Evolutionary conservation across 805 yeast species (phyloP), one percentile per base, ranked within the genome.

Genomic region (Vanderwaltozyma verrucispora): DNA sequence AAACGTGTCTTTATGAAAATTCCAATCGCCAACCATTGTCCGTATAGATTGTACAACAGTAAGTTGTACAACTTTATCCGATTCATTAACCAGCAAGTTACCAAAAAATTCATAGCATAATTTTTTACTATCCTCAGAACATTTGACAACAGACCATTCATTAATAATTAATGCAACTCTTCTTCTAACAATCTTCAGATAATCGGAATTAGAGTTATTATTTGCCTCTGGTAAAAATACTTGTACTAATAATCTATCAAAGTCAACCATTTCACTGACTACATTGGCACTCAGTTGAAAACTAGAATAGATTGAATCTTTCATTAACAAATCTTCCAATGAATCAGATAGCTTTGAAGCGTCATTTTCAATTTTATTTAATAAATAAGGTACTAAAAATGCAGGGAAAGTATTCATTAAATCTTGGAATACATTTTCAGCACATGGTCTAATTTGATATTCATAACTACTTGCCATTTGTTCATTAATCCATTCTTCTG

Each of bases 401-500:
- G 69, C 75, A 35, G 77, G 76, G 60, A 79, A 85, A 42, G 71
- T 69, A 33, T 68, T 67, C 28, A 84, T 72, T 44, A 88, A 60
- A 51, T 81, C 92, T 46, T 79, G 83, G 53, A 78, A 87, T 46
- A 86, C 77, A 52, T 78, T 78, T 48, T 85, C 95, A 0, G 95
- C 86, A 60, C 96, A 85, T 3, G 89, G 86, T 39, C 94, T 67
- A 11, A 87, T 69, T 53, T 83, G 88, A 54, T 66, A 85, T 53
- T 88, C 96, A 77, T 84, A 86, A 52, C 80, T 78, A 5, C 75
- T 65, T 35, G 77, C 71, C 40, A 79, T 63, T 47, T 87, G 94
- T 51, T 86, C 95, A 45, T 78, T 77, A 16, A 83, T 77, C 85
- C 94, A 92, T 56, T 86, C 96, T 55, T 87, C 97, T 0, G 97